phyloP scores from a whole-genome alignment of 2,329 filamentous ascomycete genomes.

The Seiridium cupressi region DNA sequence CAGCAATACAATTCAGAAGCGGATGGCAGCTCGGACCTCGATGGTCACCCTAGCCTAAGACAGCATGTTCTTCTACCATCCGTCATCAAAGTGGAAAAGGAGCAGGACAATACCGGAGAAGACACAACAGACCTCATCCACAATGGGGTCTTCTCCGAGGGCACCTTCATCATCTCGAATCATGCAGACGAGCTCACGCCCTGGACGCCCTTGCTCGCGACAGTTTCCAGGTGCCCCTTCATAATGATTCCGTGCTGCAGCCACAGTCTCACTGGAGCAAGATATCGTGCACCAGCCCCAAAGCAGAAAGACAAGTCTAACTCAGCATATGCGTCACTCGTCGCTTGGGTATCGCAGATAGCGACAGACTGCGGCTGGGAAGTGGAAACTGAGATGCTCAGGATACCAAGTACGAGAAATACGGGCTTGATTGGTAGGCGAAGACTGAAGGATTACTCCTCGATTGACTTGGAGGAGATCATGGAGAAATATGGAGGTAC shows the following conservation, averaged over 20 bases:
- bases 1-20: conserved; percentile 54
- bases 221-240: conserved; percentile 74
- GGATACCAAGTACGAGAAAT: conserved; percentile 92
- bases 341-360: conserved; percentile 72
- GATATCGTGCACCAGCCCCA: conserved; percentile 65
- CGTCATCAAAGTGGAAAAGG: conserved; percentile 26
- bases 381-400: conserved; percentile 79
- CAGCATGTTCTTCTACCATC: conserved; percentile 49
- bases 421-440: conserved; percentile 72
- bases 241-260: conserved; percentile 95
- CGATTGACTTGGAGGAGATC: conserved; percentile 42
- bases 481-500: conserved; percentile 53
- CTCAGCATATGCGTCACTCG: conserved; percentile 81
- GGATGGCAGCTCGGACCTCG: conserved; percentile 16
- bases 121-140: conserved; percentile 34
- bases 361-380: conserved; percentile 71
- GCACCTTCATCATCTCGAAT: conserved; percentile 93
- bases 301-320: conserved; percentile 46
- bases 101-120: conserved; percentile 12
- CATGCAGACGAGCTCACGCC: conserved; percentile 95
- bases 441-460: conserved; percentile 22
- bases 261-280: conserved; percentile 75
- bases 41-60: conserved; percentile 32
- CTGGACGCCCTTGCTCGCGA: conserved; percentile 90
- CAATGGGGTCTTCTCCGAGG: conserved; percentile 65